Evolutionary conservation across 495 filamentous ascomycete genomes (phyloP).

Genomic region (Talaromyces liani): DNA sequence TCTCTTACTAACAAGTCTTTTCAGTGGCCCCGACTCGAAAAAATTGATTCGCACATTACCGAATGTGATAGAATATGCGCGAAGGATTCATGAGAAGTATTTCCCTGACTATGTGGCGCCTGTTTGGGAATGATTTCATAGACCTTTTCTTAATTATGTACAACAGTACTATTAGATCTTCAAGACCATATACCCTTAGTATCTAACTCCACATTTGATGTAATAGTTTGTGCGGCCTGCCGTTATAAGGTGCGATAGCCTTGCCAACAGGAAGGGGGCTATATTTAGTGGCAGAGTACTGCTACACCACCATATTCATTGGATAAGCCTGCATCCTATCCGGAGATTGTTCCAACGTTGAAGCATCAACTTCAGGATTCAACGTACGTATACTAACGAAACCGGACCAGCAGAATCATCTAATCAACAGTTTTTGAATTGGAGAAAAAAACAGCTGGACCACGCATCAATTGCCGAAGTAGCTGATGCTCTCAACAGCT

Average conservation of each 20-base stretch:
- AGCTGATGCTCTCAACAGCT: too few relatives aligned
- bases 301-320: too few relatives aligned
- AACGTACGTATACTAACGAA: too few relatives aligned
- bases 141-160: neutral
- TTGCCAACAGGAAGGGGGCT: too few relatives aligned
- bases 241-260: neutral
- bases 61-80: constrained; percentile 48
- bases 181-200: neutral
- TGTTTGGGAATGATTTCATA: constrained; percentile 15
- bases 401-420: too few relatives aligned
- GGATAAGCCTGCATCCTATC: too few relatives aligned
- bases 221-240: neutral
- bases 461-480: too few relatives aligned
- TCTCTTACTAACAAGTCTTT: constrained; percentile 6
- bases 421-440: too few relatives aligned
- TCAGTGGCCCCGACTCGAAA: constrained; percentile 39
- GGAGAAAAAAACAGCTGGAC: too few relatives aligned
- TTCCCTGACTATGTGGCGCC: constrained; percentile 49
- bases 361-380: too few relatives aligned
- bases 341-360: too few relatives aligned
- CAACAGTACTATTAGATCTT: neutral
- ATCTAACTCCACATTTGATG: neutral
- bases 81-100: constrained; percentile 47
- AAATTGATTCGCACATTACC: constrained; percentile 37
- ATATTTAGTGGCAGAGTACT: too few relatives aligned